Evolutionary conservation across 345 rosid species (phyloP), one percentile per base, ranked within the genome.

Genomic region (Syzygium aromaticum): DNA sequence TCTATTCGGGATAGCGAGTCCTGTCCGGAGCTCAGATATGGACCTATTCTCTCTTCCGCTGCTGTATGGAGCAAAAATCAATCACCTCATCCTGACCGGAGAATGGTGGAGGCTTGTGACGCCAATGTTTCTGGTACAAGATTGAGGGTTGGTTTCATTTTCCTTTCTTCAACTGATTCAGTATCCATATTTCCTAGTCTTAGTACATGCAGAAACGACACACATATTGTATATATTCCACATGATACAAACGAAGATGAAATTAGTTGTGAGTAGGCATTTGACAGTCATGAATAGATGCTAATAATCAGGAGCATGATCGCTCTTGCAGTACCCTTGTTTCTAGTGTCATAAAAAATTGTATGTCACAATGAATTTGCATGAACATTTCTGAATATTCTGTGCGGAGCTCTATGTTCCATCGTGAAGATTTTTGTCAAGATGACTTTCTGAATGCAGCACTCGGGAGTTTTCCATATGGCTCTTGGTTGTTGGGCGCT

Each of bases 121-220:
- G 23, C 98, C 99, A 49, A 97, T 96, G 97, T 97, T 97, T 97
- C 99, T 96, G 98, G 99, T 97, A 97, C 99, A 96, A 91, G 96
- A 94, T 92, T 94, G 90, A 94, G 89, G 91, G 92, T 88, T 94
- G 95, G 98, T 98, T 96, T 93, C 93, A 95, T 94, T 94, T 94
- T 92, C 91, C 90, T 85, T 91, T 89, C 93, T 92, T 67, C 46
- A 33, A 33, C 80, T 21, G 46, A 67, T 67, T 33, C 80, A 33
- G 46, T 67, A 33, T 46, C 25, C 80, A 33, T 33, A 67, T 67
- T 33, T 67, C 80, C 46, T 19, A 67, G 46, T 17, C 38, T 40
- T 33, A 33, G 25, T 33, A 67, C 80, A 67, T 19, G 46, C 46
- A 17, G 46, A 3, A 0, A 17, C 25, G 23, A 8, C 25, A 67